Evolutionary conservation across 768 basidiomycete species (phyloP), one percentile per base, ranked within the genome.

Genomic region (Tulasnella sp.): DNA sequence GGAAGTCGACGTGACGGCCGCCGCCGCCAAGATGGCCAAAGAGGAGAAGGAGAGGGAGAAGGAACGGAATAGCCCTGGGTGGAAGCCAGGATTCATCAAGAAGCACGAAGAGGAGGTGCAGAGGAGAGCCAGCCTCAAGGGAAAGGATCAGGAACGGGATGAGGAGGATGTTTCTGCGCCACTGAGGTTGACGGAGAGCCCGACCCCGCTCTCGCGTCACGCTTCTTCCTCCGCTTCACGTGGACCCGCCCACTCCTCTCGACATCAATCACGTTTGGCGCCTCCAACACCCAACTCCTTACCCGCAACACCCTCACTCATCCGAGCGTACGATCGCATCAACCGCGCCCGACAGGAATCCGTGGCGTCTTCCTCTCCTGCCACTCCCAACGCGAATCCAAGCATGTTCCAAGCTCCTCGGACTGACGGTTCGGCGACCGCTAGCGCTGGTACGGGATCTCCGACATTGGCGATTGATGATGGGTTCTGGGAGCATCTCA

Each of bases 251-350:
- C 3, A 44, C 37, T 20, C 42, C 28, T 37, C 72, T n/a, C 34
- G 20, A 1, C 34, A 37, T 14, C 31, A 18, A 31, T 20, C 72
- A 28, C 72, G 37, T 5, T 73, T 73, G 42, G 37, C 72, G 7
- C 34, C 42, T 37, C 72, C 72, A 8, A 58, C 58, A 9, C 76
- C 76, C 11, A 44, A 54, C 24, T 46, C 76, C 37, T 44, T 77
- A 20, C 76, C 76, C 28, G 76, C 37, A 31, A 77, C 76, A 54
- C 76, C 76, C 24, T 77, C 76, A 11, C 48, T 77, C 16, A 77
- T 77, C 76, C 46, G 76, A 31, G 77, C 77, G 58, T 78, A 78
- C 58, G 60, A 78, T 16, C 77, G 77, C 7, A 78, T 78, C 77
- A 60, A 54, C n/a, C 58, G 50, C 14, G 77, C 77, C 14, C 60